These are phyloP conservation scores for Claviceps digitariae DNA, from an alignment of 2,329 filamentous ascomycete genomes.

Conservation along the genomic window DNA sequence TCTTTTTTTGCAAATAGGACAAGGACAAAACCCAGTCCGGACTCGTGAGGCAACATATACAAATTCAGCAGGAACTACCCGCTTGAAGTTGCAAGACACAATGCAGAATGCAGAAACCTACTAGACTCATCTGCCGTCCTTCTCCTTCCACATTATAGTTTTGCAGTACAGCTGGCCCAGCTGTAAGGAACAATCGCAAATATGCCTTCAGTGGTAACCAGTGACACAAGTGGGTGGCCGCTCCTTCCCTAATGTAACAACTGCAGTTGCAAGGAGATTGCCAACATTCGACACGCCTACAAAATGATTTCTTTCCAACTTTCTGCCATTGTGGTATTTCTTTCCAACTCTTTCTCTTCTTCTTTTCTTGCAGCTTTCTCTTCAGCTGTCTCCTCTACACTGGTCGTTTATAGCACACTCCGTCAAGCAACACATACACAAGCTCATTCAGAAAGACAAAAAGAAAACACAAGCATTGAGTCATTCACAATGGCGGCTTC, in stretches of 20 bases:
- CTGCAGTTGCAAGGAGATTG: neutral
- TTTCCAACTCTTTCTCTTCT: neutral
- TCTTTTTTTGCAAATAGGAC: neutral
- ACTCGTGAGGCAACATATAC: neutral
- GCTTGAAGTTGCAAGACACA: neutral
- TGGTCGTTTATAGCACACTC: neutral
- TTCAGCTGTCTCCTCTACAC: neutral
- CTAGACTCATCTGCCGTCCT: neutral
- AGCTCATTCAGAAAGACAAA: neutral
- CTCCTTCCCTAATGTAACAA: neutral
- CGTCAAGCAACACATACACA: neutral
- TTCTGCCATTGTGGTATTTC: neutral
- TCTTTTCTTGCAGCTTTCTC: neutral
- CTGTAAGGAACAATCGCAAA: neutral
- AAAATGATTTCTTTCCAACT: neutral
- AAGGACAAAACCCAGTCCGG: neutral
- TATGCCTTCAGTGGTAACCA: neutral
- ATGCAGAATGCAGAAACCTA: neutral
- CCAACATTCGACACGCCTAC: neutral
- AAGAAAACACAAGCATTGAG: neutral
- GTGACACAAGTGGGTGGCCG: neutral
- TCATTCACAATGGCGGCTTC: conserved; percentile 11
- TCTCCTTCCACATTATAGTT: neutral
- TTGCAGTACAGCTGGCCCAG: neutral
- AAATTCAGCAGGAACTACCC: neutral